Evolutionary conservation across 1,284 basidiomycete genomes (phyloP), one percentile per base, ranked within the genome.

Genomic region (Tremellales sp.): DNA sequence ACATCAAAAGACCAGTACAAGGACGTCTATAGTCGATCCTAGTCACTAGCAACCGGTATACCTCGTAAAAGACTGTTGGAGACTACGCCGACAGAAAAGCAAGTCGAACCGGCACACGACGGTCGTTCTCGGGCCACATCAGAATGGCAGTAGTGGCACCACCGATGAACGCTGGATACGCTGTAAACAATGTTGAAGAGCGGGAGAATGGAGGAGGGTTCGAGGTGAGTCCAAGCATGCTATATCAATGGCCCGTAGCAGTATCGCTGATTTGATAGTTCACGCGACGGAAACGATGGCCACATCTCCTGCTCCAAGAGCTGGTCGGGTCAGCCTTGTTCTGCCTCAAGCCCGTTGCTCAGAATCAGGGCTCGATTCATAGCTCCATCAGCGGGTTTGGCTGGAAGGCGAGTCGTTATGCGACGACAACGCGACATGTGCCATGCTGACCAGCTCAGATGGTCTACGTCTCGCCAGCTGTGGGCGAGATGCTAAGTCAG

Each of bases 231-330:
- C 39, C 23, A 22, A 6, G 6, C 19, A 15, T 5, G 19, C 19
- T 40, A 12, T 40, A 5, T 22, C 29, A 33, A 10, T 33, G 8
- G 29, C 29, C n/a, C n/a, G 8, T 8, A n/a, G 10, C 29, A 33
- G n/a, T 6, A 40, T 40, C 5, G 21, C 45, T 45, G 21, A 35
- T 13, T 17, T 6, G 13, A 5, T 21, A 74, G 70, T 74, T 74
- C 49, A 70, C 68, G 25, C 51, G 67, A 45, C 55, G 72, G 17
- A 74, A 74, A 54, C 52, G 54, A 52, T 74, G 72, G 72, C 68
- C 69, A n/a, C 64, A 70, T 43, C 52, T 74, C 17, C 51, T 74
- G 4, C 46, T 74, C 35, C 64, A 70, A 48, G 72, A 74, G 50
- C 56, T 74, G 5, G 59, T 65, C 0, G 69, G 68, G 12, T 60